phyloP scores from a whole-genome alignment of 495 filamentous ascomycete genomes.

The Stereocaulon alpinum region DNA sequence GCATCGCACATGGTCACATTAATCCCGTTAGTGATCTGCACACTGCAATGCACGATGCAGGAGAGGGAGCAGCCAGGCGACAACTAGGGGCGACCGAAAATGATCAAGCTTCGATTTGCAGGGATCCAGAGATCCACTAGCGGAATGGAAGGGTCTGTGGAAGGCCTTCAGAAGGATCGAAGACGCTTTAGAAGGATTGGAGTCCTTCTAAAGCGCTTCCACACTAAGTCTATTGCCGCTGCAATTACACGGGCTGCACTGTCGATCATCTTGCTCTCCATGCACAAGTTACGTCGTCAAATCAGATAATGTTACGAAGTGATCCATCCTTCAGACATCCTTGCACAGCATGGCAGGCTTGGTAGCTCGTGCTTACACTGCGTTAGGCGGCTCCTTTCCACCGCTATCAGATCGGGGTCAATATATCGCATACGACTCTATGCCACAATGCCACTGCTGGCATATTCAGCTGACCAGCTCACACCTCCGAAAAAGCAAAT shows the following conservation, averaged over 20 bases:
- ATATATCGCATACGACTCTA: background rate
- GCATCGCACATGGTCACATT: background rate
- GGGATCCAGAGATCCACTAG: too few relatives aligned
- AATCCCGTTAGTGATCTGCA: background rate
- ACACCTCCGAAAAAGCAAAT: too few relatives aligned
- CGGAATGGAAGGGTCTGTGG: too few relatives aligned
- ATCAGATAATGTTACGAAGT: background rate
- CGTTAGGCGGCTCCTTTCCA: background rate
- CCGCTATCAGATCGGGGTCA: conserved; percentile 1
- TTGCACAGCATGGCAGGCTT: conserved; percentile 1
- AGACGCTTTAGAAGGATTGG: too few relatives aligned
- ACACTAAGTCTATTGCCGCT: conserved; percentile 4
- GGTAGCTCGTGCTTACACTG: background rate
- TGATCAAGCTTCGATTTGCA: conserved; percentile 1
- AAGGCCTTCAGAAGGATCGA: too few relatives aligned
- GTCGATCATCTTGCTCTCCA: background rate
- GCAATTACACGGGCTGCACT: conserved; percentile 5
- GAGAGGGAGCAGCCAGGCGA: conserved; percentile 2
- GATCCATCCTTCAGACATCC: background rate
- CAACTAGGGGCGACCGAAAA: background rate
- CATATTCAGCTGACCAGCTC: background rate
- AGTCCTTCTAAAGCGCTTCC: background rate
- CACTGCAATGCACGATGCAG: conserved; percentile 6
- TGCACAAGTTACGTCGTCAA: background rate
- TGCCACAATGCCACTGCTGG: background rate